Conservation (phyloP, 108 stramenopile species). For the Skeletonema potamos region DNA sequence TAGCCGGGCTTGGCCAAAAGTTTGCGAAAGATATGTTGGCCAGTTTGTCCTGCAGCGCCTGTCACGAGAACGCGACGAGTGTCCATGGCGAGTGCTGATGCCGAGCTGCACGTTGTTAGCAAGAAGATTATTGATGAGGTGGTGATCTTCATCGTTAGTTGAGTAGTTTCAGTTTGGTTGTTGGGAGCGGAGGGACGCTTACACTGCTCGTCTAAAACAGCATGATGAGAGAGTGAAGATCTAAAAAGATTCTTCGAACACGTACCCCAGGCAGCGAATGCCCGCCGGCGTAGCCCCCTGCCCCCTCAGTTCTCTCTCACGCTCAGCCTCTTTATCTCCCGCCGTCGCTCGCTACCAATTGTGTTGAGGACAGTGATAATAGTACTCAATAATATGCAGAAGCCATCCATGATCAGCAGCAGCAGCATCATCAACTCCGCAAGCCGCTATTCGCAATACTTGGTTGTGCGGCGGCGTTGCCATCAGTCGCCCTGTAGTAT, state of each 20-base stretch:
- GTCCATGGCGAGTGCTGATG: conserved; percentile 18
- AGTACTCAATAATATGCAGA: too few species aligned
- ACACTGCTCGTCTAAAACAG: too few species aligned
- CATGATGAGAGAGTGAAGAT: too few species aligned
- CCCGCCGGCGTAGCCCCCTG: too few species aligned
- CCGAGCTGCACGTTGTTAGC: neutral
- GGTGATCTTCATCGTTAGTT: neutral
- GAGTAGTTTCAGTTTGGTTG: neutral
- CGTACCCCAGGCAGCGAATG: too few species aligned
- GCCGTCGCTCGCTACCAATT: too few species aligned
- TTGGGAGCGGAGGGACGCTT: too few species aligned
- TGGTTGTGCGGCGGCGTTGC: neutral
- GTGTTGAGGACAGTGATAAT: too few species aligned
- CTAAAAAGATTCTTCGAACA: too few species aligned
- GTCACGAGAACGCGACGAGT: conserved; percentile 55
- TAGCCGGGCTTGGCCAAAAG: conserved; percentile 37
- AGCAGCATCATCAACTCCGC: neutral
- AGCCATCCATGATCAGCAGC: neutral
- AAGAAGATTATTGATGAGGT: neutral
- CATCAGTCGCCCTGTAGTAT: neutral
- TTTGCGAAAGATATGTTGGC: conserved; percentile 63
- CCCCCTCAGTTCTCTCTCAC: too few species aligned
- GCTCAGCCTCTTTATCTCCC: too few species aligned
- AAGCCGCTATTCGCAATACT: neutral
- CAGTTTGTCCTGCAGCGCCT: conserved; percentile 78